Evolutionary conservation across 2,329 filamentous ascomycete species (phyloP), one percentile per base, ranked within the genome.

Genomic region (Lachnellula cervina): DNA sequence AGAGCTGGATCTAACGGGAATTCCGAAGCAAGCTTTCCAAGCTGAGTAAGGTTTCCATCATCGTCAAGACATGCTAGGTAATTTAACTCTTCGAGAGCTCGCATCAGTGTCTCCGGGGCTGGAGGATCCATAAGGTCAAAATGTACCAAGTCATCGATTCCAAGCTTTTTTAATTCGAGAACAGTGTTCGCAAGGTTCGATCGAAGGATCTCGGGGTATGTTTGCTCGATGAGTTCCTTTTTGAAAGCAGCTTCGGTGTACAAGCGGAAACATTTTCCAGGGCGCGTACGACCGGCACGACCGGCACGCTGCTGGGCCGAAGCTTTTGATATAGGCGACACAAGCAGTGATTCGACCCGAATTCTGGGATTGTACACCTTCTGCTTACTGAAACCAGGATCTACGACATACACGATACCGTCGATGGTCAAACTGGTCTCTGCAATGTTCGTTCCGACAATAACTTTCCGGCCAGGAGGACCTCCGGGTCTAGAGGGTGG

Each of bases 61-160:
- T 99, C 94, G 68, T 99, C 92, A 5, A 99, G 82, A 72, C 94
- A 97, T 14, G 93, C 91, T 16, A 99, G 81, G 71, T 97, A 99
- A 74, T 99, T 99, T 55, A 99, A 84, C 75, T 99, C 94, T 72
- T 99, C 94, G 21, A 99, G 77, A 3, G 94, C 94, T 64, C 95
- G 86, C 93, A 99, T 99, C 73, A 99, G 86, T 9, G 95, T 99
- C 76, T 99, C 95, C 0, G 94, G 95, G 1, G 95, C 93, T 0
- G 94, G 94, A 23, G 94, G 94, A 66, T 99, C 94, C 93, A 99
- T 97, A 48, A 99, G 80, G 70, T 99, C 95, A 69, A 99, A 99
- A 74, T 99, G 94, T 11, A 99, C 94, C 49, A 99, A 79, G 72
- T 99, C 94, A 64, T 96, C 86, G 28, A 99, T 86, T 45, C 94